Evolutionary conservation across 2,329 filamentous ascomycete genomes (phyloP).

Genomic region (Plenodomus tracheiphilus): DNA sequence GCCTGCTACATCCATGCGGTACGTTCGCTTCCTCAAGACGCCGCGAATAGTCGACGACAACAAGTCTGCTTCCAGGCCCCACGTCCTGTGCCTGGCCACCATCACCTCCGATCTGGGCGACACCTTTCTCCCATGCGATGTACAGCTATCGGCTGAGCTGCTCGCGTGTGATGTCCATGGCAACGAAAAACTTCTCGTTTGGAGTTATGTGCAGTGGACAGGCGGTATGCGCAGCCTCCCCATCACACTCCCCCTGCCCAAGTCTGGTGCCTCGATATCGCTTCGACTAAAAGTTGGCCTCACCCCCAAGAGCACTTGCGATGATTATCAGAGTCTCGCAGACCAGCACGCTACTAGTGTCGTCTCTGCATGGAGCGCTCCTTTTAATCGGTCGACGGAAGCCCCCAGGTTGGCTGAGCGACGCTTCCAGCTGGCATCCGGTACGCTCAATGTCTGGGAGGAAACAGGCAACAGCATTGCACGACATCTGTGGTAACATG

Average conservation of each 20-base stretch:
- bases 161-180: conserved; percentile 16
- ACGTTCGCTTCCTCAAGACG: conserved; percentile 69
- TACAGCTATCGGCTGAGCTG: conserved; percentile 50
- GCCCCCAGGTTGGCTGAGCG: conserved; percentile 60
- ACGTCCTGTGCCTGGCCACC: conserved; percentile 54
- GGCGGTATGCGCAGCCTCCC: conserved; percentile 50
- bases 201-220: conserved; percentile 50
- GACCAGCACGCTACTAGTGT: conserved; percentile 48
- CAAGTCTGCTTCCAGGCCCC: conserved; percentile 24
- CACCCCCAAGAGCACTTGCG: conserved; percentile 27
- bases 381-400: conserved; percentile 47
- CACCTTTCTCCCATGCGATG: conserved; percentile 58
- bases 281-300: conserved; percentile 48
- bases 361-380: conserved; percentile 61
- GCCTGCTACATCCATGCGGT: conserved; percentile 54
- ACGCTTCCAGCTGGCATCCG: conserved; percentile 51
- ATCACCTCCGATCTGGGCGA: conserved; percentile 72
- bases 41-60: conserved; percentile 52
- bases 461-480: conserved; percentile 75
- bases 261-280: conserved; percentile 41
- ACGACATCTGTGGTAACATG: conserved; percentile 67
- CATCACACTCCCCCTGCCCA: conserved; percentile 47
- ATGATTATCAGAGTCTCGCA: conserved; percentile 33
- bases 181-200: conserved; percentile 44
- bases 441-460: conserved; percentile 60